Evolutionary conservation across 2,329 filamentous ascomycete genomes (phyloP), one percentile per base, ranked within the genome.

Genomic region (Aspergillus sp.): DNA sequence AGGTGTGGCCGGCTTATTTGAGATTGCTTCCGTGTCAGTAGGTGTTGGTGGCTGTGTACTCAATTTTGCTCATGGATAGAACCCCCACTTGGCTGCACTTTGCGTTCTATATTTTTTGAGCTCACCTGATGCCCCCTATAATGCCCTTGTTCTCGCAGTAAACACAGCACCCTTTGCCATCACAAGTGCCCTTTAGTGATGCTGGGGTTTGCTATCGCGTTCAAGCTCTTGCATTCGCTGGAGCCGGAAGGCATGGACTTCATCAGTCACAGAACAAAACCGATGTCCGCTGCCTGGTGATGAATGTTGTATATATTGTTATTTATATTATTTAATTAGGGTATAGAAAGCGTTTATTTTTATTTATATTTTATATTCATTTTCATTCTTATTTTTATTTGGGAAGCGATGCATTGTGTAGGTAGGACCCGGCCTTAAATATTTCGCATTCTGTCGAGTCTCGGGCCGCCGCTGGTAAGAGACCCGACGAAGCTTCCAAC

Each of bases 1-100:
- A 47, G 48, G 45, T 40, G 53, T 58, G 57, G 43, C 55, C 57
- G 57, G 43, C 55, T 58, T 56, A 57, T 58, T 60, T 52, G 56
- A 59, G 50, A 59, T 55, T 56, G 55, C 55, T 57, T 59, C 40
- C 55, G 51, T 47, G 53, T 56, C 53, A 52, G 59, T 60, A 59
- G 64, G 67, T 66, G 65, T 68, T 68, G 62, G 66, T 66, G 64
- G 61, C 53, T 56, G 48, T 64, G 63, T 63, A 52, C 49, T 53
- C 57, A 57, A 61, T 58, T 58, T 55, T 27, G 21, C 19, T 41
- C 21, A 33, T 37, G 3, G 40, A 47, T 49, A 39, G n/a, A 51
- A 49, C 15, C 33, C 37, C 31, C 14, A 51, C 39, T 37, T 31
- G 9, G 23, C 37, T 45, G 47, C 14, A 6, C 6, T 44, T 14